Base-by-base conservation (phyloP, 176 grass and related monocot genomes). In the Avena eriantha region DNA sequence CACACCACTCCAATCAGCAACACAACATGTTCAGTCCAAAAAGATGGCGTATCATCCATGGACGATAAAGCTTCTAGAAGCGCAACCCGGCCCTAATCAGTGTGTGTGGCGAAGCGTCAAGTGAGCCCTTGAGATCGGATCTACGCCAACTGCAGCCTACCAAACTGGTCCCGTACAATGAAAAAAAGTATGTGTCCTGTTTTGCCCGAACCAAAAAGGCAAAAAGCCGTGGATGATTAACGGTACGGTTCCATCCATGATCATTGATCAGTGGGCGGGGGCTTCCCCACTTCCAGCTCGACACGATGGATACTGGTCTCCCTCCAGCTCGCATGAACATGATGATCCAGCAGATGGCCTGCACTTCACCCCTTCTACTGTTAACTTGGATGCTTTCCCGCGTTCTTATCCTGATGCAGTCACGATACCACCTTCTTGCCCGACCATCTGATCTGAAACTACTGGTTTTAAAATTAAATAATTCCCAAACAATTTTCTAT, bases 401-500 rank as follows among this genome's bases (percentile, higher is more conserved):
- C 19, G 26, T 84, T 68, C 65, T 43, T 73, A 75, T 84, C 82
- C 69, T 60, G 19, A 18, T 55, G 8, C 0, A 34, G 58, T 12
- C 21, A 61, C 22, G 18, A 64, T 35, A 57, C 50, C 80, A 22
- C 6, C 49, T 36, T 54, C 51, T 29, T 29, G 29, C 29, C 14
- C 51, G 51, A 14, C 51, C 51, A 54, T 17, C 15, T 15, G 51
- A 54, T 17, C 51, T 13, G 15, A 17, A 54, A 17, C 49, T 54
- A 14, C 51, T 17, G 15, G 4, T 17, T 54, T 54, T 5, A 12
- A 13, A 13, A 13, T 5, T 41, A 5, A 41, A 26, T 23, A 29
- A 29, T 21, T 18, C 50, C 14, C 33, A 1, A 71, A 23, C 4
- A 61, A 11, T 29, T 29, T 29, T 29, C 29, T 29, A 29, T 29